A percentile compares a stretch with the other conserved stretches of the same genome.
These are phyloP conservation scores for Triangularia setosa DNA, from an alignment of 2,329 filamentous ascomycete genomes.

Conservation along the genomic window DNA sequence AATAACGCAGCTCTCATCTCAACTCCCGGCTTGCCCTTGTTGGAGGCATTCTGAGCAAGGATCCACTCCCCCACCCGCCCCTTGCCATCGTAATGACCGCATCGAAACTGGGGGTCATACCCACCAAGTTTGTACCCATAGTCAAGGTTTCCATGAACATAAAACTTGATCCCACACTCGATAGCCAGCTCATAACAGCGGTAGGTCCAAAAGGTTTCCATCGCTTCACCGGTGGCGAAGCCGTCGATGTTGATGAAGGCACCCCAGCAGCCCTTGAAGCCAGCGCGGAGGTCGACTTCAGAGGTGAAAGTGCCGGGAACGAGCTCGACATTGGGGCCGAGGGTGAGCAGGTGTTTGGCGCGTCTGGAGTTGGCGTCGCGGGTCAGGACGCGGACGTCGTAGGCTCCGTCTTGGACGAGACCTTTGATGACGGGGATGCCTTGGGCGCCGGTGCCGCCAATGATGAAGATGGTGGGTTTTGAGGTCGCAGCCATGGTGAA, in stretches of 20 bases:
- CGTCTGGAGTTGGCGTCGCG: constrained; percentile 40
- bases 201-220: constrained; percentile 21
- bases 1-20: constrained; percentile 37
- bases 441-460: constrained; percentile 46
- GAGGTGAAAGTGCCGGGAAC: constrained; percentile 45
- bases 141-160: constrained; percentile 19
- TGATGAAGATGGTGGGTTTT: constrained; percentile 32
- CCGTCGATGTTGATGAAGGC: constrained; percentile 25
- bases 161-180: constrained; percentile 14
- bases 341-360: constrained; percentile 39
- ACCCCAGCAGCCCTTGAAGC: constrained; percentile 42
- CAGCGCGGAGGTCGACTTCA: constrained; percentile 41
- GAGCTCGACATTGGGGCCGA: constrained; percentile 43
- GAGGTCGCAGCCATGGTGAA: background rate
- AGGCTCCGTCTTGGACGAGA: constrained; percentile 39
- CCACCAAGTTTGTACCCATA: constrained; percentile 19
- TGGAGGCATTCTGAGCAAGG: constrained; percentile 37
- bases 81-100: constrained; percentile 35
- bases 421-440: constrained; percentile 45
- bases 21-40: constrained; percentile 20
- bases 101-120: constrained; percentile 10
- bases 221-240: constrained; percentile 21
- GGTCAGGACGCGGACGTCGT: constrained; percentile 45
- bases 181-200: constrained; percentile 21
- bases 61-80: constrained; percentile 44